Base-by-base conservation (phyloP, 2,329 filamentous ascomycete species). In the Hypoxylon sp. region DNA sequence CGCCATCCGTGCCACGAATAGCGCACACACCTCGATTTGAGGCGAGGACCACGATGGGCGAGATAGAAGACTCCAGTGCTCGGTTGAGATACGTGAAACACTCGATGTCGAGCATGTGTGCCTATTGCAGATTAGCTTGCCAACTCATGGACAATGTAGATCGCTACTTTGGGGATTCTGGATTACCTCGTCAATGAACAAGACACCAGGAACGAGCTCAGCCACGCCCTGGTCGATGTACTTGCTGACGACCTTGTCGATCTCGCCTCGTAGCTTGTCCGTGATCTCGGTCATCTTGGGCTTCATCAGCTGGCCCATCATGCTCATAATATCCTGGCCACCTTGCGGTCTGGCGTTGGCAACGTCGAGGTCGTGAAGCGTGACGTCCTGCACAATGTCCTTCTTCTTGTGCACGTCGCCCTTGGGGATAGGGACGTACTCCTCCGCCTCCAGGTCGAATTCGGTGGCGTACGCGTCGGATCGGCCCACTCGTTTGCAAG, bases 291-390 rank as follows among this genome's bases (percentile, higher is more conserved):
- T 99, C 88, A 97, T 97, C 81, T 96, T 96, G 61, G 95, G 95
- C 84, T 98, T 98, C 92, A 98, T 97, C 72, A 99, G 80, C 78
- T 99, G 95, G 70, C 95, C 95, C 94, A 99, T 98, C 95, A 99
- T 98, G 80, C 93, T 97, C 93, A 99, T 98, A 66, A 99, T 96
- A 75, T 99, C 95, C 81, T 99, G 95, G 40, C 95, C 95, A 49
- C 95, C 95, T 79, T 98, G 92, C 3, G 95, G 95, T 70, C 94
- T 83, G 11, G 95, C 90, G 71, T 99, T 99, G 64, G 95, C 95
- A 62, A 98, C 89, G 72, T 99, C 95, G 54, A 99, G 82, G 73
- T 99, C 95, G 76, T 99, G 95, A 64, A 99, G 83, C 41, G 95
- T 97, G 62, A 99, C 95, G 71, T 99, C 95, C 75, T 99, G 95